Evolutionary conservation across 345 rosid genomes (phyloP).

Genomic region (Punica granatum): DNA sequence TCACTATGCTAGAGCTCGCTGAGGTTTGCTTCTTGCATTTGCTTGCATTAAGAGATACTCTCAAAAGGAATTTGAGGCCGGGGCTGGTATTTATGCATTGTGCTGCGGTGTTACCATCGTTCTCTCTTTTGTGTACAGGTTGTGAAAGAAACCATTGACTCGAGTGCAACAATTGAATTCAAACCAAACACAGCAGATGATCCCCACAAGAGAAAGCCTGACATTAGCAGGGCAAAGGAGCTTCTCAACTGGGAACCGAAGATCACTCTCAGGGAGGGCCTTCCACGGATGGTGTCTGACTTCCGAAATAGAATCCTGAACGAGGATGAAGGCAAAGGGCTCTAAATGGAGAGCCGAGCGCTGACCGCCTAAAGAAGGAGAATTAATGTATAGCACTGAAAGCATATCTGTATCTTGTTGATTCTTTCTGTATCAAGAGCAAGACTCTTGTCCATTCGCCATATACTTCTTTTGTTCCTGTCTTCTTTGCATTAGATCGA

Average conservation of each 20-base stretch:
- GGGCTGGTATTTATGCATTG: too few species aligned
- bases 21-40: conserved; percentile 47
- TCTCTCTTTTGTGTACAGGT: conserved; percentile 29
- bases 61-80: too few species aligned
- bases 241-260: conserved; percentile 92
- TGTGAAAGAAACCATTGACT: conserved; percentile 86
- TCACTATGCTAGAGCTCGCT: conserved; percentile 96
- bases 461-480: not conserved
- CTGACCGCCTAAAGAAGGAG: not conserved
- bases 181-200: conserved; percentile 90
- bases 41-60: not conserved
- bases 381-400: conserved; percentile 35
- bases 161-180: conserved; percentile 88
- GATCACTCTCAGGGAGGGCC: conserved; percentile 65
- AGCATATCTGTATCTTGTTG: conserved; percentile 18
- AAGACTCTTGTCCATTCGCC: not conserved
- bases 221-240: conserved; percentile 86
- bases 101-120: too few species aligned
- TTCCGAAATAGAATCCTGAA: conserved; percentile 80
- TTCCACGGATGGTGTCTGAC: conserved; percentile 93
- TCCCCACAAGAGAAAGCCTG: conserved; percentile 95
- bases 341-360: conserved; percentile 15
- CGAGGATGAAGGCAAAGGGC: conserved; percentile 73
- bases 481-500: not conserved
- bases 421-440: conserved; percentile 12